Base-by-base conservation (phyloP, 2,329 filamentous ascomycete genomes). In the Neopestalotiopsis sp. region DNA sequence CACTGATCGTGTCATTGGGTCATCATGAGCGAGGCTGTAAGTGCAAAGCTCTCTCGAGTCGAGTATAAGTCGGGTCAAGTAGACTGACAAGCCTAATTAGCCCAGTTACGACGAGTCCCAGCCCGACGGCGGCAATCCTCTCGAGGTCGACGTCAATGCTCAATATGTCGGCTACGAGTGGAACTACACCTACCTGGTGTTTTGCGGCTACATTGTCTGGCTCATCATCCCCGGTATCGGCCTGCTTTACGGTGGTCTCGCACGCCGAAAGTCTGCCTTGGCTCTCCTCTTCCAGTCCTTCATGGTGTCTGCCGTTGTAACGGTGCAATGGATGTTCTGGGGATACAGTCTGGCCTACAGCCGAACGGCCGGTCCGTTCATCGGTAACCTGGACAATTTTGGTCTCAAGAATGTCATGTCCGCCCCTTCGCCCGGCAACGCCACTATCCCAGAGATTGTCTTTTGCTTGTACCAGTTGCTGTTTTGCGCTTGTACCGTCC, bases 151-250 rank as follows among this genome's bases (percentile, higher is more conserved):
- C 20, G 68, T 69, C 28, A 69, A 91, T 73, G 78, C 83, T 12
- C 88, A 89, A 73, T 91, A 89, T 75, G 78, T 77, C 30, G 89
- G 89, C 7, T 80, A 85, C 68, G 88, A 91, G 75, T 90, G 83
- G 78, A 85, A 91, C 74, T 90, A 90, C 76, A 84, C 84, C 52
- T 91, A 90, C 74, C 82, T 89, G 62, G 77, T 88, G 67, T 82
- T 89, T 72, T 90, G 88, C 76, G 83, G 81, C 14, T 89, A 87
- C 77, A 83, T 91, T 67, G 89, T 91, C 67, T 91, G 88, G 85
- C 78, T 91, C 65, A 92, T 92, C 75, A 89, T 71, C 14, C 70
- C 69, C 1, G 80, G 80, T 45, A 81, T 82, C 66, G 80, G 80
- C 28, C 81, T 82, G 68, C 73, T 80, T 30, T 81, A 82, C 38